These are phyloP conservation scores for Pseudopediastrum boryanum DNA, from an alignment of 139 green algal genomes.

Conservation along the genomic window DNA sequence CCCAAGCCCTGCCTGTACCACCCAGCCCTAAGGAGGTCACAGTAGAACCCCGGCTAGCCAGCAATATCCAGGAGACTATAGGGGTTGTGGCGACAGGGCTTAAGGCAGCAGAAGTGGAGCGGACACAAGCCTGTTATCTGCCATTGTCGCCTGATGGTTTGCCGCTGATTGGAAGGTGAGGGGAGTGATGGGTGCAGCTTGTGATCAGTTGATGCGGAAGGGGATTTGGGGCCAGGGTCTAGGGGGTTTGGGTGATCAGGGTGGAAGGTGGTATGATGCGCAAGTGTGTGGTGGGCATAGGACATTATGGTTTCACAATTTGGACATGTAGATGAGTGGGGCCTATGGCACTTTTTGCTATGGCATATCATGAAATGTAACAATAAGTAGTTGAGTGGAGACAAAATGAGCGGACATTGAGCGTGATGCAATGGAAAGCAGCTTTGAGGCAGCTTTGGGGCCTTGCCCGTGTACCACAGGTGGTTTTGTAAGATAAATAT, in stretches of 20 bases:
- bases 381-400: too few relatives aligned
- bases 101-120: conserved; percentile 41
- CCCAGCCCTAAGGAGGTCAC: conserved; percentile 51
- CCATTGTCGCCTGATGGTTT: conserved; percentile 62
- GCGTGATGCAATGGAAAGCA: too few relatives aligned
- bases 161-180: conserved; percentile 67
- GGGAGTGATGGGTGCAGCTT: not conserved
- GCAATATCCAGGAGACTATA: conserved; percentile 39
- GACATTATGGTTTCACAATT: too few relatives aligned
- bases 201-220: not conserved
- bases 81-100: conserved; percentile 8
- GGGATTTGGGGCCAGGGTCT: not conserved
- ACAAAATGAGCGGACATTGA: too few relatives aligned
- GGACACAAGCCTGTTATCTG: conserved; percentile 77
- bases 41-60: conserved; percentile 36
- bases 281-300: too few relatives aligned
- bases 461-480: too few relatives aligned
- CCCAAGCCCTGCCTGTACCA: conserved; percentile 50
- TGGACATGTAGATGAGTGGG: too few relatives aligned
- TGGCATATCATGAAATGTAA: too few relatives aligned
- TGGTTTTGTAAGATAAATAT: too few relatives aligned
- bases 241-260: not conserved
- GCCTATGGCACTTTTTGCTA: too few relatives aligned
- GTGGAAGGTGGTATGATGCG: too few relatives aligned
- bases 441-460: too few relatives aligned